Base-by-base conservation (phyloP, 805 yeast species). In the Saturnispora bothae region DNA sequence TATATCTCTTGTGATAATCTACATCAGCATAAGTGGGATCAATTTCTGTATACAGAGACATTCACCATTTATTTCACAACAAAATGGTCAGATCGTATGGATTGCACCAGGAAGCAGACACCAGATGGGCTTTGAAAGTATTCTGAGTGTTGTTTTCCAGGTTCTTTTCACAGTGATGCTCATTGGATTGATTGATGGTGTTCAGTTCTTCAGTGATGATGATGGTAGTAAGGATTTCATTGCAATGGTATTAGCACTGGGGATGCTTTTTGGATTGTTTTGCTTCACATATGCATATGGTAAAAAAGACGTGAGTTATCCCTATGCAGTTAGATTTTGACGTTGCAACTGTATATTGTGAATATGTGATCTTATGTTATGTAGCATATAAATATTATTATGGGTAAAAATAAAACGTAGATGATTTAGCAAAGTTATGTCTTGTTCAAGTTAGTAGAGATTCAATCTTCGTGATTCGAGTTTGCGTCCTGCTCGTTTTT, bases 101-200 rank as follows among this genome's bases (percentile, higher is more conserved):
- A 67, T 78, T 40, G 69, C 81, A 41, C 84, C 84, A 12, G 85
- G 83, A 3, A 56, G 60, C 3, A 71, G 68, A 40, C 76, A 75
- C 64, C 89, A 81, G 57, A 75, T 80, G 56, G 89, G 92, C 1
- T 57, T 71, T 4, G 94, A 83, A 51, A 66, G 76, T 3, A 50
- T 75, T 4, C 53, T 78, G 2, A 68, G 79, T 6, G 67, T 72
- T 3, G 53, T 49, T 2, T 61, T 71, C 45, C 83, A 82, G 48
- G 44, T 68, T 5, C 47, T 57, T 0, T 60, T 81, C 45, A 72
- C 69, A 0, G 36, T 56, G 0, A 42, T 65, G 4, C 36, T 71
- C n/a, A 48, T 71, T 9, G 37, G 51, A 1, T 53, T 81, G 31
- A 60, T 71, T 8, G 46, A 41, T 27, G 50, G 51, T 5, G 34